Evolutionary conservation across 495 filamentous ascomycete species (phyloP), one percentile per base, ranked within the genome.

Genomic region (Annulohypoxylon stygium): DNA sequence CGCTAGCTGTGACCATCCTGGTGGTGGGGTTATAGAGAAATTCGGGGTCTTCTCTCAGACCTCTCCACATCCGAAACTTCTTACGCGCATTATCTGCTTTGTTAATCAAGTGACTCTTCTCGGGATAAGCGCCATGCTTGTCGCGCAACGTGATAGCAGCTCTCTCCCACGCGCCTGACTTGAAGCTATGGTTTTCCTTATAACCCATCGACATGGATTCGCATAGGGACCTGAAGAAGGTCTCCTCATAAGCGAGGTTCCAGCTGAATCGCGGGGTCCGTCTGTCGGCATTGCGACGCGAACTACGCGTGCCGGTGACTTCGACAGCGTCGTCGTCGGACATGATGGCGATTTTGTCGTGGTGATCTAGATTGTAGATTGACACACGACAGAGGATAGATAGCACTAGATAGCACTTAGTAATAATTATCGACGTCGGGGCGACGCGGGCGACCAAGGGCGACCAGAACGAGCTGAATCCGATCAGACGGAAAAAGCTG

Each of bases 21-120:
- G 79, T 81, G 41, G 65, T 68, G 2, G 78, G 77, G 75, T 86
- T 82, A 65, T 86, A 86, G 33, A 79, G 74, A 60, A 86, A 86
- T 57, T 83, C 82, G 37, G 83, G 83, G 55, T 86, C 81, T 59
- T 86, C 84, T 4, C 84, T 74, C 47, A 86, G 62, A 11, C 84
- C 84, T n/a, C 83, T 76, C 84, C 84, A 86, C 58, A 86, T 81
- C 39, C 84, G 84, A 64, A 86, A 86, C 79, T 85, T 85, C 76
- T 86, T 86, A 26, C 84, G 81, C 43, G 84, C 84, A 72, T 86
- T 86, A 77, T 86, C 84, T 71, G 82, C 84, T 75, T 86, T 86
- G 76, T 86, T 86, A 77, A 86, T 84, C 14, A 86, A 82, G 43
- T 86, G 84, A 70, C 78, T 79, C 79, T 86, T 86, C 68, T 82